Base-by-base conservation (phyloP, 305 asterid species). In the Andrographis paniculata region DNA sequence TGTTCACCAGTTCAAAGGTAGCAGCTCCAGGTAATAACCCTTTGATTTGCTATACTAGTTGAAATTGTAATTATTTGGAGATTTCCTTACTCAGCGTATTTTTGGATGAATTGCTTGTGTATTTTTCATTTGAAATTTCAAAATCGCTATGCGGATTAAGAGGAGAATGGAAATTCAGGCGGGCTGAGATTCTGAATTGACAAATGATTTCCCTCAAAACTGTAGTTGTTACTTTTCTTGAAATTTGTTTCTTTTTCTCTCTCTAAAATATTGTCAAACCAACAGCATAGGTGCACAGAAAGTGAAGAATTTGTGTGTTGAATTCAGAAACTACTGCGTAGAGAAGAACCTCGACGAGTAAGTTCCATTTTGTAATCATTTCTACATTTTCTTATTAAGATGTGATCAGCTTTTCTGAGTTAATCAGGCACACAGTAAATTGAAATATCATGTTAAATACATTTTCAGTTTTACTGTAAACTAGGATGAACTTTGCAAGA, bases 1-100 rank as follows among this genome's bases (percentile, higher is more conserved):
- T 73, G 81, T 79, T 57, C 94, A 79, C 40, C 86, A 79, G 68
- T 70, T 82, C 68, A 82, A 82, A 70, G 89, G 94, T 50, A 79
- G 89, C 76, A 82, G 94, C 64, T 79, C 94, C n/a, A n/a, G n/a
- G n/a, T n/a, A n/a, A n/a, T n/a, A 27, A 27, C 0, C 0, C 6
- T 27, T 27, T 27, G 33, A 27, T 27, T 5, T 27, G 33, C 33
- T 27, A 27, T n/a, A n/a, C n/a, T n/a, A n/a, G n/a, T n/a, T n/a
- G n/a, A n/a, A n/a, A n/a, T n/a, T n/a, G n/a, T n/a, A n/a, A n/a
- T n/a, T n/a, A n/a, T n/a, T n/a, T n/a, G n/a, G n/a, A n/a, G n/a
- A n/a, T n/a, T n/a, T n/a, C n/a, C n/a, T n/a, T n/a, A n/a, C n/a
- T n/a, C n/a, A n/a, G n/a, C n/a, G n/a, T n/a, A n/a, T n/a, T n/a